These are phyloP conservation scores for Zygosaccharomyces pseudobailii DNA, from an alignment of 1,139 yeast genomes.

Conservation along the genomic window DNA sequence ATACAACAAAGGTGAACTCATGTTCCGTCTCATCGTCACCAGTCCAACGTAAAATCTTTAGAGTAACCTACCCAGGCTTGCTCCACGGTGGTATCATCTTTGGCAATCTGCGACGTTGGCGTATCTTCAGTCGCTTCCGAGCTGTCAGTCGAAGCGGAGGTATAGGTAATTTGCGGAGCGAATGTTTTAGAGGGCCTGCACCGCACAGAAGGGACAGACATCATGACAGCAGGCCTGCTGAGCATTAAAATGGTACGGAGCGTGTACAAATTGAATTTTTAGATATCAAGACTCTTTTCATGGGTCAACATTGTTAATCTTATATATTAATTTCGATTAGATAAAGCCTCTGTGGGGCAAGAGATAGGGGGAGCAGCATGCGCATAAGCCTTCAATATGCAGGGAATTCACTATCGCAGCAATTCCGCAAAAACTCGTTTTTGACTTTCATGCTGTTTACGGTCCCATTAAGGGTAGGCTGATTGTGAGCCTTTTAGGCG, in stretches of 20 bases:
- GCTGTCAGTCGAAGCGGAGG: conserved; percentile 2
- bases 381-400: not conserved
- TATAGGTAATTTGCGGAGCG: conserved; percentile 6
- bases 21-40: not conserved
- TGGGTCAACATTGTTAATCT: not conserved
- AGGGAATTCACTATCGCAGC: not conserved
- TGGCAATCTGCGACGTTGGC: not conserved
- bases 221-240: conserved; percentile 5
- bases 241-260: conserved; percentile 5
- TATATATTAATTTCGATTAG: conserved; percentile 1
- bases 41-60: not conserved
- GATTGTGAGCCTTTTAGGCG: not conserved
- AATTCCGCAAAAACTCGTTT: not conserved
- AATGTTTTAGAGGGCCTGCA: conserved; percentile 11
- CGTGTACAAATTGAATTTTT: not conserved
- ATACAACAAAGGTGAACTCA: not conserved
- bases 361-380: not conserved
- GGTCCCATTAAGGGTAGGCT: not conserved
- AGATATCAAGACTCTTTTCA: not conserved
- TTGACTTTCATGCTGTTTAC: not conserved
- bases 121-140: not conserved
- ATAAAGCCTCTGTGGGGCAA: not conserved
- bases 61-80: not conserved
- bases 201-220: conserved; percentile 2
- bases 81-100: conserved; percentile 1